A percentile compares a stretch with the other conserved stretches of the same genome.
Evolutionary conservation across 805 yeast genomes (phyloP).

Genomic region (Pichia cephalocereana): DNA sequence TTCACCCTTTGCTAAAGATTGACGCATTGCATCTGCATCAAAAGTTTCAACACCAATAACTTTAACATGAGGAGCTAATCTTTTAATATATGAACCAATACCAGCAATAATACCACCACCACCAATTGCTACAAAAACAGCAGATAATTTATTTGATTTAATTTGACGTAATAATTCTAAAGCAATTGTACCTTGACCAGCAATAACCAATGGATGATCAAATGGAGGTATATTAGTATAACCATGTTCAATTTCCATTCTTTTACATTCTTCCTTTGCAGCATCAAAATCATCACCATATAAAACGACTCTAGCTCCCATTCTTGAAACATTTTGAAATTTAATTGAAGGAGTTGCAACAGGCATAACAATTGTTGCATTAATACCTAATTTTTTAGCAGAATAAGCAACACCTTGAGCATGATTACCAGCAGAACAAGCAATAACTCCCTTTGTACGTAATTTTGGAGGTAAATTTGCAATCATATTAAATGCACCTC

Average conservation of each 20-base stretch:
- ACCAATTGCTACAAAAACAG: slow-evolving; percentile 89
- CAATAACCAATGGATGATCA: slow-evolving; percentile 95
- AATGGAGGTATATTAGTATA: slow-evolving; percentile 94
- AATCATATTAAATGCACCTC: slow-evolving; percentile 98
- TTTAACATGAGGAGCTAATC: slow-evolving; percentile 96
- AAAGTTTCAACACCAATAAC: slow-evolving; percentile 92
- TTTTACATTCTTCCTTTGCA: slow-evolving; percentile 84
- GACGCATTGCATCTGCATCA: slow-evolving; percentile 90
- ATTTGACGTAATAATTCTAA: slow-evolving; percentile 87
- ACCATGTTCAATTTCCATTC: slow-evolving; percentile 60
- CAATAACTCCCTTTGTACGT: slow-evolving; percentile 80
- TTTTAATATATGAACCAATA: slow-evolving; percentile 78
- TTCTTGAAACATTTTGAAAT: slow-evolving; percentile 79
- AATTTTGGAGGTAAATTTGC: slow-evolving; percentile 69
- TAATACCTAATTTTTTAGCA: slow-evolving; percentile 74
- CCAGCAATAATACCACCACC: slow-evolving; percentile 98
- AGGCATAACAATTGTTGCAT: slow-evolving; percentile 98
- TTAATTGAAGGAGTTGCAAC: slow-evolving; percentile 93
- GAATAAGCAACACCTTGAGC: slow-evolving; percentile 98
- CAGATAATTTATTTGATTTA: slow-evolving; percentile 63
- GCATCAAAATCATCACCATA: slow-evolving; percentile 91
- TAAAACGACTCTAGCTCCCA: slow-evolving; percentile 91
- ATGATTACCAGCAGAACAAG: slow-evolving; percentile 98
- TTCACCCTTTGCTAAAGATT: slow-evolving; percentile 49
- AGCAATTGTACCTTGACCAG: slow-evolving; percentile 98